Conservation (phyloP, 306 rosid genomes). For the Trifolium dubium region DNA sequence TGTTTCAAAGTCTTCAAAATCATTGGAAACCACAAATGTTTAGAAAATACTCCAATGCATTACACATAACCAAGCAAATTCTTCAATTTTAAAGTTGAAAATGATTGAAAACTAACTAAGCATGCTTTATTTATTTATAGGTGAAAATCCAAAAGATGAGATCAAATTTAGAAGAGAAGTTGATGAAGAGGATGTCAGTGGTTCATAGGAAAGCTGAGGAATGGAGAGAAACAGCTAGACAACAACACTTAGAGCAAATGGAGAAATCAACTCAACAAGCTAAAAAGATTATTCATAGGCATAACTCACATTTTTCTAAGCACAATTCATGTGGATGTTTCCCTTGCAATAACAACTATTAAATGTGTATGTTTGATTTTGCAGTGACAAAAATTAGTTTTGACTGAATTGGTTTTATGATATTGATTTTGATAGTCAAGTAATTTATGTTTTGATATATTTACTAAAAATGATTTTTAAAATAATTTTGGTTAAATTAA, state of each 20-base stretch:
- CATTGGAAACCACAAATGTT: constrained; percentile 39
- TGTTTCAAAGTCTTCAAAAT: constrained; percentile 19
- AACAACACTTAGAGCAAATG: constrained; percentile 76
- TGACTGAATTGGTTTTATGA: neutral
- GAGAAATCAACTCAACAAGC: constrained; percentile 63
- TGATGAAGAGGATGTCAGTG: constrained; percentile 85
- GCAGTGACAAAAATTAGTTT: neutral
- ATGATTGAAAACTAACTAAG: constrained; percentile 33
- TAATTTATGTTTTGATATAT: neutral
- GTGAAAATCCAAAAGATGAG: constrained; percentile 95
- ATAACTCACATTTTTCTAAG: constrained; percentile 53
- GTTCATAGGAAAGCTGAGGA: constrained; percentile 95
- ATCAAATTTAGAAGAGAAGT: constrained; percentile 87
- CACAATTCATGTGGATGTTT: constrained; percentile 87
- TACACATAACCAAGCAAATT: constrained; percentile 35
- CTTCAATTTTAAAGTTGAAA: neutral
- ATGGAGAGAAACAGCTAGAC: constrained; percentile 71
- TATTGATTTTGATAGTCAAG: neutral
- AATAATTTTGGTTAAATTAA: neutral
- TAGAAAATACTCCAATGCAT: neutral
- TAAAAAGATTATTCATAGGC: constrained; percentile 57
- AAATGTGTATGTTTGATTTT: neutral
- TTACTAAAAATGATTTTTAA: neutral
- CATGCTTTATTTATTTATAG: constrained; percentile 41
- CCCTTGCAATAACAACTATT: constrained; percentile 63